phyloP scores from a whole-genome alignment of 805 yeast genomes.

The Candida coleopterorum region DNA sequence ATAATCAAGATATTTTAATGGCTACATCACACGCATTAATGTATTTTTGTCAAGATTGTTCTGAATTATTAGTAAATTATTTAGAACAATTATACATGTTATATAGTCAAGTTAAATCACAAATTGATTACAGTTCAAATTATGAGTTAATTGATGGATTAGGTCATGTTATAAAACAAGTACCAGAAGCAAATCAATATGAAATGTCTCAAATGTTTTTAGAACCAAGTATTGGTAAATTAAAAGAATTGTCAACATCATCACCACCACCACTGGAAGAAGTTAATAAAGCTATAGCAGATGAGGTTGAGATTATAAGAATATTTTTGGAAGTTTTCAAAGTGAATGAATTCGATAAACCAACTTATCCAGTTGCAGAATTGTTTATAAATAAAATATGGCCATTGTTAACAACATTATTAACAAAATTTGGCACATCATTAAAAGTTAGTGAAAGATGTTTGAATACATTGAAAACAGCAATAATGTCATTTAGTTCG shows the following conservation, averaged over 20 bases:
- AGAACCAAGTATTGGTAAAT: slow-evolving; percentile 53
- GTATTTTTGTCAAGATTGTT: slow-evolving; percentile 93
- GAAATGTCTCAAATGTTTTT: slow-evolving; percentile 59
- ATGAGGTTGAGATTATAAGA: slow-evolving; percentile 65
- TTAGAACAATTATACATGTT: slow-evolving; percentile 73
- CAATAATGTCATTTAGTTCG: slow-evolving; percentile 58
- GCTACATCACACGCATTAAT: slow-evolving; percentile 93
- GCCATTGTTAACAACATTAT: slow-evolving; percentile 50
- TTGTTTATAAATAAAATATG: slow-evolving; percentile 50
- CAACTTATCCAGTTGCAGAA: slow-evolving; percentile 47
- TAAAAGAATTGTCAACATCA: slow-evolving; percentile 22
- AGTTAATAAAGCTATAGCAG: slow-evolving; percentile 48
- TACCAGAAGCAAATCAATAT: slow-evolving; percentile 48
- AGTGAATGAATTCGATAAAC: slow-evolving; percentile 36
- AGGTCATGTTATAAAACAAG: slow-evolving; percentile 71
- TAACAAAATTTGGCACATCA: slow-evolving; percentile 54
- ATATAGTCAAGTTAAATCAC: slow-evolving; percentile 49
- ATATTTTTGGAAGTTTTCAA: slow-evolving; percentile 55
- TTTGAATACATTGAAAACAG: slow-evolving; percentile 60
- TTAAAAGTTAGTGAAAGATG: slow-evolving; percentile 69
- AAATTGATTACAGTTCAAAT: slow-evolving; percentile 62
- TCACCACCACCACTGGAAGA: slow-evolving; percentile 16
- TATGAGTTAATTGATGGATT: slow-evolving; percentile 86
- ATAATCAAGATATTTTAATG: slow-evolving; percentile 49
- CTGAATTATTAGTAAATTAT: slow-evolving; percentile 55